A percentile compares a stretch with the other conserved stretches of the same genome.
These are phyloP conservation scores for Yamadazyma membranifaciens DNA, from an alignment of 1,139 yeast genomes.

Conservation along the genomic window DNA sequence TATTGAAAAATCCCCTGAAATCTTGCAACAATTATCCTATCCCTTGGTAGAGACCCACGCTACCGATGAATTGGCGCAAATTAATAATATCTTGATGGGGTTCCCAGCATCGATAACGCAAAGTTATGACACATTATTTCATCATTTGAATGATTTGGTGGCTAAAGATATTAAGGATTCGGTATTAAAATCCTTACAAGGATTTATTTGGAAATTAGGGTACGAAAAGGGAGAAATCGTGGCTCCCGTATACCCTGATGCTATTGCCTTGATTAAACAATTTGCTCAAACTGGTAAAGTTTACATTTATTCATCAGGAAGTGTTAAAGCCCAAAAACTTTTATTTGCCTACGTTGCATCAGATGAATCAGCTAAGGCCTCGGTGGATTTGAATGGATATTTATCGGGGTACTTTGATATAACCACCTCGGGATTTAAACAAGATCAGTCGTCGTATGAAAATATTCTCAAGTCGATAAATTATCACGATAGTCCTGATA, in stretches of 20 bases:
- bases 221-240: conserved; percentile 69
- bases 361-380: conserved; percentile 16
- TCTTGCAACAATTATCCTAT: conserved; percentile 26
- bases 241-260: conserved; percentile 80
- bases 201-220: conserved; percentile 78
- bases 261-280: conserved; percentile 52
- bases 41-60: conserved; percentile 26
- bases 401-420: conserved; percentile 81
- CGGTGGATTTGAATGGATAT: conserved; percentile 50
- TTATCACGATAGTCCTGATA: conserved; percentile 17
- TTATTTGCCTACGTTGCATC: conserved; percentile 61
- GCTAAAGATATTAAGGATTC: conserved; percentile 74
- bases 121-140: conserved; percentile 24
- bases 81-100: conserved; percentile 32
- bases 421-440: conserved; percentile 76
- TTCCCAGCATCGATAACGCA: conserved; percentile 31
- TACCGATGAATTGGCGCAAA: conserved; percentile 10
- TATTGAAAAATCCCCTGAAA: conserved; percentile 27
- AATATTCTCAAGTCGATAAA: conserved; percentile 54
- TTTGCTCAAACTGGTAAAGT: conserved; percentile 35
- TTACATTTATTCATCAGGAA: conserved; percentile 89
- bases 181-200: conserved; percentile 74
- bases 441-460: conserved; percentile 54
- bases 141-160: conserved; percentile 48
- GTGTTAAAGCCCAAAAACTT: conserved; percentile 79